A percentile compares a stretch with the other conserved stretches of the same genome.
phyloP scores from a whole-genome alignment of 1,284 basidiomycete species.

The Pterula multifida region DNA sequence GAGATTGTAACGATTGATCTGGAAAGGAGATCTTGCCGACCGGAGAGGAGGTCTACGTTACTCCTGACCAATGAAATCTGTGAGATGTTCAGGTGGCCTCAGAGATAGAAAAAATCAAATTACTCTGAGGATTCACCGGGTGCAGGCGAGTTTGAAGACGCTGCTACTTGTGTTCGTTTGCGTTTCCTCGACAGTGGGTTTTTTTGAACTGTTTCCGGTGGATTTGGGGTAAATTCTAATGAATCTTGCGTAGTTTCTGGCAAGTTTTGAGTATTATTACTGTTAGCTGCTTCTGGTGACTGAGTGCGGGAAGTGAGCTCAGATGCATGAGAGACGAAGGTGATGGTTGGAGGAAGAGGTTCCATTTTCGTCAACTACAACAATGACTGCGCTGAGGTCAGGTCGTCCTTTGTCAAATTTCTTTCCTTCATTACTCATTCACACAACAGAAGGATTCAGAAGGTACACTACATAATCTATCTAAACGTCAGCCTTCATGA shows the following conservation, averaged over 20 bases:
- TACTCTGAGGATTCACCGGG: conserved; percentile 21
- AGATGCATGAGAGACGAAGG: not conserved
- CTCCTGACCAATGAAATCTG: too few species aligned
- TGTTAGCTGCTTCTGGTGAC: too few species aligned
- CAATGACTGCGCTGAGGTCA: not conserved
- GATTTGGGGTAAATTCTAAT: too few species aligned
- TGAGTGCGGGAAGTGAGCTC: too few species aligned
- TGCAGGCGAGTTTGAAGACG: not conserved
- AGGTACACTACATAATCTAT: not conserved
- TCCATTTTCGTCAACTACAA: not conserved
- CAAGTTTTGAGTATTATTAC: too few species aligned
- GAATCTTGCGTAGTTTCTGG: too few species aligned
- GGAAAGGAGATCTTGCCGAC: conserved; percentile 49
- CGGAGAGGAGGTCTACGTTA: conserved; percentile 38
- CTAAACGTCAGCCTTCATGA: conserved; percentile 7
- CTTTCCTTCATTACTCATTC: not conserved
- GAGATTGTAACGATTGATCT: conserved; percentile 60
- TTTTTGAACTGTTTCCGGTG: not conserved
- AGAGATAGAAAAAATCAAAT: conserved; percentile 8
- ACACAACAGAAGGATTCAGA: not conserved
- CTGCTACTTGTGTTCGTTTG: not conserved
- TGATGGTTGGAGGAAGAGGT: not conserved
- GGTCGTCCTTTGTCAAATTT: not conserved
- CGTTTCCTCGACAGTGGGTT: conserved; percentile 1
- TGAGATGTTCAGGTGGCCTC: conserved; percentile 6